Evolutionary conservation across 306 rosid genomes (phyloP), one percentile per base, ranked within the genome.

Genomic region (Gynostemma pentaphyllum): DNA sequence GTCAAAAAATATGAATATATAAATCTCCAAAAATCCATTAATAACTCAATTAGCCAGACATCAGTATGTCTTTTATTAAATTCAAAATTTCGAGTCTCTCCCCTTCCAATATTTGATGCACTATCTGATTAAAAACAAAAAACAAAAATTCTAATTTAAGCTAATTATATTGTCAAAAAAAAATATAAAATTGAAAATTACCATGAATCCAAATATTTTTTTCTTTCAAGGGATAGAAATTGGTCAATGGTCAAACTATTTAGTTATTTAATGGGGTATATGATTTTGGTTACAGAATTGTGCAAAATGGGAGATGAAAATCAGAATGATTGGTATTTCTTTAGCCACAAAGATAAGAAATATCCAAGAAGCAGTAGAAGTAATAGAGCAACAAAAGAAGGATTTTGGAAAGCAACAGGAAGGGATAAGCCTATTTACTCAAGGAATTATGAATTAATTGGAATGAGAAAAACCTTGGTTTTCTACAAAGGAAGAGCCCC

Each of bases 331-430:
- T 90, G 97, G 94, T 87, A 87, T 45, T 90, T 90, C 78, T 90
- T 90, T 46, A 90, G 94, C 74, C 97, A 90, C 66, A 90, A 90
- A 81, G 95, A 90, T 22, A 90, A 90, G 78, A 90, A 90, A 66
- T 90, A 90, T 67, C 97, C 97, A 36, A 89, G 89, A 5, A 90
- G 97, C 3, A 86, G 82, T 50, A 80, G 97, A 37, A 87, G 95
- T 15, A 90, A 90, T 59, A 73, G 97, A 71, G 97, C 97, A 12
- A 90, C 97, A 18, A 83, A 85, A 66, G 97, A 87, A 21, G 97
- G 97, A 34, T 90, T 90, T 68, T 90, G 97, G 97, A 90, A 90
- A 73, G 97, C 97, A 0, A 89, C 97, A 0, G 97, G 97, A 66
- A 82, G 97, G 65, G 97, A 89, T 60, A 89, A 90, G 62, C 80